Evolutionary conservation across 805 yeast genomes (phyloP), one percentile per base, ranked within the genome.

Genomic region (Kluyveromyces dobzhanskii): DNA sequence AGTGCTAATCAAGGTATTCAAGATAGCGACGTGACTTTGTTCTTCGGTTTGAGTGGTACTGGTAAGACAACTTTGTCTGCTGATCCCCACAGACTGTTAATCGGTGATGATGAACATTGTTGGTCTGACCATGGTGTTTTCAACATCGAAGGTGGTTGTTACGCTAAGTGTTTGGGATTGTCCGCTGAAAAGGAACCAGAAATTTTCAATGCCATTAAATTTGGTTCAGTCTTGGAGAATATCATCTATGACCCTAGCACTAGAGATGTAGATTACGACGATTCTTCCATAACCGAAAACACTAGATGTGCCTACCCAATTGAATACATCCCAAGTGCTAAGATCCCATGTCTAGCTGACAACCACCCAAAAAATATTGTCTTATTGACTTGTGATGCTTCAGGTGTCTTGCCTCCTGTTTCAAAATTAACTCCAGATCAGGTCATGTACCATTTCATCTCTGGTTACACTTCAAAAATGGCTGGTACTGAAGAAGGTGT

Each of bases 111-210:
- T 63, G 98, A 90, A 71, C 98, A 90, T 72, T 90, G 97, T 73
- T 90, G 98, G 98, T 85, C 97, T 14, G 94, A 90, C 66, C 72
- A 83, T 52, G 98, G 98, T 70, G 97, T 90, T 44, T 90, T 90
- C 80, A 92, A 92, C 77, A 88, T 90, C 57, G 98, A 90, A 72
- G 98, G 98, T 66, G 98, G 98, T 50, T 90, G 98, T 74, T 90
- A 90, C 72, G 97, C 97, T 57, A 90, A 90, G 70, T 88, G 97
- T 71, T 72, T 90, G 49, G 95, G 85, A 57, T 73, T 90, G 49
- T 70, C 85, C 37, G 80, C 72, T 48, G 97, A 85, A 68, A 90
- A 83, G 69, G 98, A 90, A 73, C 98, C 98, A 37, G 98, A 90
- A 70, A 90, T 90, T 63, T 92, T 79, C 76, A 78, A 86, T 65